Evolutionary conservation across 1,284 basidiomycete species (phyloP).

Genomic region (Coriolopsis trogii): DNA sequence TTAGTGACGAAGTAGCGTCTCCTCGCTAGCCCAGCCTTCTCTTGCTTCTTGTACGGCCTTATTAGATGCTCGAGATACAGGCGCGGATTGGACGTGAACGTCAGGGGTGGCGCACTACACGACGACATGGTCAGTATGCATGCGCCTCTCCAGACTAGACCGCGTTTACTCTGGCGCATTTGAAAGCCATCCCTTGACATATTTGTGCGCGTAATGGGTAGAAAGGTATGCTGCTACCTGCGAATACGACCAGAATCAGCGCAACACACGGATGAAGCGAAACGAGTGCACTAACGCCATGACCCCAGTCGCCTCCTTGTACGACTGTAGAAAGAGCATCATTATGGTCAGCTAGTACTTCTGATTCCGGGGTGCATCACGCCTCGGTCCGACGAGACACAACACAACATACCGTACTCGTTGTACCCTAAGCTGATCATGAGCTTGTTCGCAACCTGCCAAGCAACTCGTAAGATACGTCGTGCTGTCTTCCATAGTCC

Average conservation of each 20-base stretch:
- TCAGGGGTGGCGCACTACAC: too few species aligned
- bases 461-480: neutral
- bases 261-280: neutral
- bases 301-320: slow-evolving; percentile 50
- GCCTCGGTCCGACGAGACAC: too few species aligned
- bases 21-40: slow-evolving; percentile 19
- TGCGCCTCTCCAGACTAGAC: too few species aligned
- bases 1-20: slow-evolving; percentile 22
- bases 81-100: too few species aligned
- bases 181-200: too few species aligned
- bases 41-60: slow-evolving; percentile 18
- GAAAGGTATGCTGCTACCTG: slow-evolving; percentile 33
- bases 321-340: slow-evolving; percentile 33
- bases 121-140: too few species aligned
- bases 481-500: neutral
- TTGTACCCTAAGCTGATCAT: slow-evolving; percentile 48
- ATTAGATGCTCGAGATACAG: too few species aligned
- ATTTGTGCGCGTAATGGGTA: too few species aligned
- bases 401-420: slow-evolving; percentile 42
- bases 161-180: too few species aligned
- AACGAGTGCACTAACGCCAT: slow-evolving; percentile 30
- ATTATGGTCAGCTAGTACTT: neutral
- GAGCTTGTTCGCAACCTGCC: slow-evolving; percentile 43
- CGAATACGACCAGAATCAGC: neutral
- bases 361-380: too few species aligned